Conservation (phyloP, 176 grass and related monocot genomes). For the Triticum aestivum region IWGSC_CS_RefSeq_v2.1 NC_057810.1:141516275-141516774, state of each 20-base stretch:
- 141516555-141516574: constrained; percentile 70
- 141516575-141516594: constrained; percentile 70
- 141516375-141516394: constrained; percentile 39
- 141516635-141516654: constrained; percentile 18
- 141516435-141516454: constrained; percentile 16
- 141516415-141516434: constrained; percentile 23
- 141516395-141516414: constrained; percentile 42
- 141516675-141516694: neutral
- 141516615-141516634: constrained; percentile 46
- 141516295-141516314: constrained; percentile 18
- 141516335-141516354: constrained; percentile 34
- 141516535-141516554: constrained; percentile 16
- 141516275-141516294: constrained; percentile 33
- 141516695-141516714: constrained; percentile 38
- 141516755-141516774: constrained; percentile 27
- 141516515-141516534: constrained; percentile 23
- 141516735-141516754: constrained; percentile 36
- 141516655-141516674: neutral
- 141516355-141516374: constrained; percentile 23
- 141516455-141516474: constrained; percentile 8
- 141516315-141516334: constrained; percentile 17
- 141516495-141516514: constrained; percentile 13
- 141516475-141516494: constrained; percentile 22
- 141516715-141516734: constrained; percentile 40
- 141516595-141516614: constrained; percentile 54